phyloP scores from a whole-genome alignment of 2,329 filamentous ascomycete species.

The Emergomyces orientalis region DNA sequence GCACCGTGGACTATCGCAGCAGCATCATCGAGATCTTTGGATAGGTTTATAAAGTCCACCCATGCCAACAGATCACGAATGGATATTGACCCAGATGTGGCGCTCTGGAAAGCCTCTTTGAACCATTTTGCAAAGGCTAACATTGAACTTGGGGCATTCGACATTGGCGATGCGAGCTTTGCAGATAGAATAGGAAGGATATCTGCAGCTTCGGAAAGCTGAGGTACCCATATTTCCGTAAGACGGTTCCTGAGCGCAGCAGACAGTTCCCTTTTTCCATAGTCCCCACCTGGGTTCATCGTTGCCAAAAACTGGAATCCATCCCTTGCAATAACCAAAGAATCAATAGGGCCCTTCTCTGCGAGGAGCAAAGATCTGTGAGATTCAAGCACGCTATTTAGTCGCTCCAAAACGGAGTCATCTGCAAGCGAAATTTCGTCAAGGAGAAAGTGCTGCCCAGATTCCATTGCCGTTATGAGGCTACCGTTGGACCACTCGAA shows the following conservation, averaged over 20 bases:
- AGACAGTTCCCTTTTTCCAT: constrained; percentile 94
- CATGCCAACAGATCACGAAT: constrained; percentile 88
- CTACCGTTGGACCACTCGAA: constrained; percentile 97
- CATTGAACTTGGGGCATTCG: constrained; percentile 56
- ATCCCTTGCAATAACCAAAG: constrained; percentile 62
- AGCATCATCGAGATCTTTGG: constrained; percentile 39
- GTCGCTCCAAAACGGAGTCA: constrained; percentile 87
- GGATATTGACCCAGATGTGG: constrained; percentile 68
- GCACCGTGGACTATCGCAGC: constrained; percentile 69
- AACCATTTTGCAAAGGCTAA: constrained; percentile 92
- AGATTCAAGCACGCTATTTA: constrained; percentile 94
- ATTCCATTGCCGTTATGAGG: constrained; percentile 86
- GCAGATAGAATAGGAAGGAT: constrained; percentile 74
- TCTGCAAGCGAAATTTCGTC: constrained; percentile 97
- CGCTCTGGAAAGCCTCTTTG: constrained; percentile 65
- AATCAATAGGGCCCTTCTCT: constrained; percentile 82
- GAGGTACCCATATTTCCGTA: constrained; percentile 96
- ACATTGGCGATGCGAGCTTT: constrained; percentile 54
- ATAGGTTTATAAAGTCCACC: constrained; percentile 82
- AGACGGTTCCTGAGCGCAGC: constrained; percentile 92
- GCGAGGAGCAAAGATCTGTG: constrained; percentile 78
- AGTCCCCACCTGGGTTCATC: constrained; percentile 98
- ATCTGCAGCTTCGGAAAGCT: constrained; percentile 74
- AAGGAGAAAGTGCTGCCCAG: constrained; percentile 80
- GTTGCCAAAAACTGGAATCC: constrained; percentile 96